Conservation (phyloP, 306 rosid species). For the Coriaria nepalensis region DNA sequence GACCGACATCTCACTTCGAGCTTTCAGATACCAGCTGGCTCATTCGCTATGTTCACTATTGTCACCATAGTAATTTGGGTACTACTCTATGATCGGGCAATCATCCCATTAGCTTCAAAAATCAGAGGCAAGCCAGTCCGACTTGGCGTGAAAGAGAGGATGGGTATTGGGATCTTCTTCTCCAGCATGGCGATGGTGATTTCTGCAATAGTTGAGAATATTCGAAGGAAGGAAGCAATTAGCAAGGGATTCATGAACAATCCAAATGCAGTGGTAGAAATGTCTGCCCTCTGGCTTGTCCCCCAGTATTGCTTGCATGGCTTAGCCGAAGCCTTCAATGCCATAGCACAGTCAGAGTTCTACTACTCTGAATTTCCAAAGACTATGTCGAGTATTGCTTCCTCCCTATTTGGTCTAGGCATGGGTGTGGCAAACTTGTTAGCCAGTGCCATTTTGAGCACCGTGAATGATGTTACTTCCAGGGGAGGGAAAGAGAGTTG, state of each 20-base stretch:
- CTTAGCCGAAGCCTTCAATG: slow-evolving; percentile 48
- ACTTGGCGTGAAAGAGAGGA: slow-evolving; percentile 29
- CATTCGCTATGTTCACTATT: slow-evolving; percentile 35
- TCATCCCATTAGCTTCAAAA: slow-evolving; percentile 47
- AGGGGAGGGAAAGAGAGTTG: slow-evolving; percentile 44
- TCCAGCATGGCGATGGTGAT: slow-evolving; percentile 25
- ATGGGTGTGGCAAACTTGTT: slow-evolving; percentile 36
- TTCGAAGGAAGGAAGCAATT: slow-evolving; percentile 30
- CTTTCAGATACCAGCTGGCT: slow-evolving; percentile 55
- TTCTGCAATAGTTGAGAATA: slow-evolving; percentile 35
- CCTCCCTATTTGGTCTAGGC: slow-evolving; percentile 33
- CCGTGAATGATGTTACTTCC: slow-evolving; percentile 31
- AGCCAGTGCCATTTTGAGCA: slow-evolving; percentile 30
- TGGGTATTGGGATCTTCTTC: slow-evolving; percentile 49
- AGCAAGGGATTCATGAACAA: slow-evolving; percentile 18
- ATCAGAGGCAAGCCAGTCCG: slow-evolving; percentile 29
- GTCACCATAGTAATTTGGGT: slow-evolving; percentile 29
- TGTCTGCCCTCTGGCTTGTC: slow-evolving; percentile 62
- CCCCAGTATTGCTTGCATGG: slow-evolving; percentile 37
- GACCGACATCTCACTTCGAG: slow-evolving; percentile 36
- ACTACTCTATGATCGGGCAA: slow-evolving; percentile 32
- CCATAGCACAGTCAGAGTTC: slow-evolving; percentile 51
- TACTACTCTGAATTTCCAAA: slow-evolving; percentile 56
- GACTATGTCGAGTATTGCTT: slow-evolving; percentile 56
- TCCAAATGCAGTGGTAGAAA: slow-evolving; percentile 28